These are phyloP conservation scores for Botrytis squamosa DNA, from an alignment of 2,329 filamentous ascomycete genomes.

Conservation along the genomic window DNA sequence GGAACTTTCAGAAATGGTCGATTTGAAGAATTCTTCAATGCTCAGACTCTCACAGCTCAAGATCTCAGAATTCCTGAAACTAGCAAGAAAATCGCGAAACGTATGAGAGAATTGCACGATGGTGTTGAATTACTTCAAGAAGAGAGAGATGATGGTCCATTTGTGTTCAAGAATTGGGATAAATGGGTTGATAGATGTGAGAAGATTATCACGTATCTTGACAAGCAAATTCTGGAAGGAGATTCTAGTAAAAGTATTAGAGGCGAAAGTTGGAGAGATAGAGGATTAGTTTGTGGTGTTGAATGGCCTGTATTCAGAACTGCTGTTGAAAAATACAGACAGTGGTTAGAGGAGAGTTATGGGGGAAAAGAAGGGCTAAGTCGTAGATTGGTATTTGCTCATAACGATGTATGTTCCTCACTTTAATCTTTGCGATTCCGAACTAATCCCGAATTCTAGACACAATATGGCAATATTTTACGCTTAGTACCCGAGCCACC, in stretches of 20 bases:
- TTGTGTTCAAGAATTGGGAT: slow-evolving; percentile 92
- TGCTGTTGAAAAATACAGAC: slow-evolving; percentile 74
- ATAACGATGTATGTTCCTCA: slow-evolving; percentile 76
- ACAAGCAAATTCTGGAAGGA: slow-evolving; percentile 52
- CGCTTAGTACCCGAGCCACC: slow-evolving; percentile 64
- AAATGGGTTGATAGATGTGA: slow-evolving; percentile 58
- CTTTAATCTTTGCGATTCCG: slow-evolving; percentile 20
- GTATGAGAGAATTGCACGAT: slow-evolving; percentile 93
- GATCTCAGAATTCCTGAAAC: slow-evolving; percentile 80
- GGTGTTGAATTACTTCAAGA: slow-evolving; percentile 81
- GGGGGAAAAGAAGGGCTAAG: slow-evolving; percentile 66
- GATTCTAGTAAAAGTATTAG: slow-evolving; percentile 36
- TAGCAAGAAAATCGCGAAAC: slow-evolving; percentile 90
- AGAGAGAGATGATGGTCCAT: slow-evolving; percentile 76
- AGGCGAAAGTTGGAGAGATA: slow-evolving; percentile 59
- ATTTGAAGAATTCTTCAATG: slow-evolving; percentile 92
- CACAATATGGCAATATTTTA: slow-evolving; percentile 97
- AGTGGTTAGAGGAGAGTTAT: slow-evolving; percentile 70
- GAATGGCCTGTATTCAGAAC: slow-evolving; percentile 77
- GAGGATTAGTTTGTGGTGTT: slow-evolving; percentile 78
- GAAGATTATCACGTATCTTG: slow-evolving; percentile 51
- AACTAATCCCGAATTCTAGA: slow-evolving; percentile 50
- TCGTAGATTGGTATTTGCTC: slow-evolving; percentile 83
- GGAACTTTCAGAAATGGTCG: slow-evolving; percentile 93
- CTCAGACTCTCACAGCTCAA: slow-evolving; percentile 71